These are phyloP conservation scores for Graphium sp. DNA, from an alignment of 2,329 filamentous ascomycete genomes.

Conservation along the genomic window DNA sequence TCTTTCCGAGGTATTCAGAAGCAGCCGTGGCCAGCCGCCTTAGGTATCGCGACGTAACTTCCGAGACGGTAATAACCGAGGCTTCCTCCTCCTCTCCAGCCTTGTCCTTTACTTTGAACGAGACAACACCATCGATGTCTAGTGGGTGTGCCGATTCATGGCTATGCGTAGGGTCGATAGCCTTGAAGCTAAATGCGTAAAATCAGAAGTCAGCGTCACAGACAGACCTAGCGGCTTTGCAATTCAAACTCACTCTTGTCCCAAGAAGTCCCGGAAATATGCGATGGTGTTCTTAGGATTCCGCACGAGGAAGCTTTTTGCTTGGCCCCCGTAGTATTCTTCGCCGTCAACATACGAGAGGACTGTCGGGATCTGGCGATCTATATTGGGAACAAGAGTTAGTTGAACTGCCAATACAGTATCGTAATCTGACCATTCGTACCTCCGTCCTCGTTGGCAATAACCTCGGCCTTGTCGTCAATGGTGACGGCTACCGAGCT, in stretches of 20 bases:
- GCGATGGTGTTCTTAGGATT: constrained; percentile 88
- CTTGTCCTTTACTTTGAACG: constrained; percentile 74
- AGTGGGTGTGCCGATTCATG: constrained; percentile 85
- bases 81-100: constrained; percentile 33
- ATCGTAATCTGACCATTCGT: constrained; percentile 21
- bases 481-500: constrained; percentile 89
- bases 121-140: constrained; percentile 52
- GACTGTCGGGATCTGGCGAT: constrained; percentile 90
- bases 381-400: constrained; percentile 27
- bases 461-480: constrained; percentile 92
- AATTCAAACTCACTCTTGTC: constrained; percentile 85
- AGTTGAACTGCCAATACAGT: too few species aligned
- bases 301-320: constrained; percentile 82
- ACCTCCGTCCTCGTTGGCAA: constrained; percentile 98
- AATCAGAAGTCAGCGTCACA: constrained; percentile 1
- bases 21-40: constrained; percentile 68
- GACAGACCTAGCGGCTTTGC: constrained; percentile 8
- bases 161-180: constrained; percentile 89
- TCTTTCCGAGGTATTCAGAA: constrained; percentile 81
- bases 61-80: constrained; percentile 59
- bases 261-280: constrained; percentile 91
- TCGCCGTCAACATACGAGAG: constrained; percentile 92
- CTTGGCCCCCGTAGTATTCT: constrained; percentile 91
- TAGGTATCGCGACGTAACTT: constrained; percentile 73
- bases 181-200: constrained; percentile 46